phyloP scores from a whole-genome alignment of 1,284 basidiomycete genomes.

The Moesziomyces sp. region DNA sequence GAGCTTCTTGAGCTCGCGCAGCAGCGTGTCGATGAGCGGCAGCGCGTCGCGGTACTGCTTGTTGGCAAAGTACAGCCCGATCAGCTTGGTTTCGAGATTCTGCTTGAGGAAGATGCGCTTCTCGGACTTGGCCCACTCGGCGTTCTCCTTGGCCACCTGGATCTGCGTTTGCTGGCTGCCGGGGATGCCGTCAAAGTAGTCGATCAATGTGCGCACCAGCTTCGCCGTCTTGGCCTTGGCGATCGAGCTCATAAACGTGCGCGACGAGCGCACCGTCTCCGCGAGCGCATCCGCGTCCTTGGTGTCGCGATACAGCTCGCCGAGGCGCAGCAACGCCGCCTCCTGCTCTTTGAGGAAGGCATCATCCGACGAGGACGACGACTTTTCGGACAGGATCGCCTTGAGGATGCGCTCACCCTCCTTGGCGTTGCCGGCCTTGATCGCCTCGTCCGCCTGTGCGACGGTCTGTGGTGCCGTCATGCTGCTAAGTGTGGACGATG shows the following conservation, averaged over 20 bases:
- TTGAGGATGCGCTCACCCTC: conserved; percentile 61
- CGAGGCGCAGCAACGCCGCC: conserved; percentile 84
- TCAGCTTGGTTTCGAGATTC: conserved; percentile 89
- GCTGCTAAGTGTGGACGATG: not conserved
- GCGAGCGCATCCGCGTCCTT: conserved; percentile 86
- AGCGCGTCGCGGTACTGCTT: conserved; percentile 83
- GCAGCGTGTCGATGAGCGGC: conserved; percentile 81
- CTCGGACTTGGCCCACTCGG: conserved; percentile 89
- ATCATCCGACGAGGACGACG: conserved; percentile 69
- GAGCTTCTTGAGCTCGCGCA: conserved; percentile 88
- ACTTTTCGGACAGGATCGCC: conserved; percentile 50
- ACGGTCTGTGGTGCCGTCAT: conserved; percentile 53
- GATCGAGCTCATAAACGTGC: conserved; percentile 90
- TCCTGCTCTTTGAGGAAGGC: conserved; percentile 83
- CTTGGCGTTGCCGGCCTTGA: conserved; percentile 51
- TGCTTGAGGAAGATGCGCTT: conserved; percentile 96
- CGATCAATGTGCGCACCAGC: conserved; percentile 85
- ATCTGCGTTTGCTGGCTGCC: conserved; percentile 84
- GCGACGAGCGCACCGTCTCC: conserved; percentile 84
- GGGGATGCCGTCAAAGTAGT: conserved; percentile 84
- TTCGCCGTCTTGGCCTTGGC: conserved; percentile 99
- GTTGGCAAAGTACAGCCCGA: conserved; percentile 82
- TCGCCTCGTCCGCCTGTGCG: conserved; percentile 57
- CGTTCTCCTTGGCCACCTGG: conserved; percentile 85
- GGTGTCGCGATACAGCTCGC: conserved; percentile 85